Evolutionary conservation across 2,329 filamentous ascomycete genomes (phyloP).

Genomic region (Aurifilum marmelostoma): DNA sequence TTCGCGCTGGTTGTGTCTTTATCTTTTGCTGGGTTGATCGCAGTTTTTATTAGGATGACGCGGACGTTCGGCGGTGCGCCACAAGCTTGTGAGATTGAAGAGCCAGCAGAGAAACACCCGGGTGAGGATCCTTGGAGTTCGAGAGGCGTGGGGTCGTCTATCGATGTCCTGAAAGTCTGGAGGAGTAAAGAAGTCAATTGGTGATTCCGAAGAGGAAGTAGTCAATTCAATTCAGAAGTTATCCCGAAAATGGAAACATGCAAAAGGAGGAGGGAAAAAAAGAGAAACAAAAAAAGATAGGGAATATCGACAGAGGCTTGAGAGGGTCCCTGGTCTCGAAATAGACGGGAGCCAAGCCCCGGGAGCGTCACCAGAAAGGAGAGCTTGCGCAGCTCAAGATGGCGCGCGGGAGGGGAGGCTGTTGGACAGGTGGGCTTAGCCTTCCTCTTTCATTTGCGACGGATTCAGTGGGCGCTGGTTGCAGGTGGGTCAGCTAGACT

Average conservation of each 20-base stretch:
- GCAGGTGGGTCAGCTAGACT: background rate
- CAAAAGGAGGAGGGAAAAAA: too few relatives aligned
- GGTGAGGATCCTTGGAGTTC: background rate
- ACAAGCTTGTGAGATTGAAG: background rate
- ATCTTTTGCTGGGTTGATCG: background rate
- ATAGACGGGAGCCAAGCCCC: background rate
- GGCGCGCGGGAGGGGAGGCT: background rate
- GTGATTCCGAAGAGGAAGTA: background rate
- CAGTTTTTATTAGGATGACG: background rate
- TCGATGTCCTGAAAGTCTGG: background rate
- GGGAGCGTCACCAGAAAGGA: background rate
- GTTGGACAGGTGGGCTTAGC: background rate
- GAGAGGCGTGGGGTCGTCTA: background rate
- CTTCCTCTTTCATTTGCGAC: background rate
- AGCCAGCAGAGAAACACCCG: too few relatives aligned
- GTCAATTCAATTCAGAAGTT: too few relatives aligned
- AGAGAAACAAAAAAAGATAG: background rate
- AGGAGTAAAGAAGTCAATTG: background rate
- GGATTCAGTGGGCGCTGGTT: background rate
- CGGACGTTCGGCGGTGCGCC: background rate
- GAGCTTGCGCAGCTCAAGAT: constrained; percentile 5
- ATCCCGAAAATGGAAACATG: background rate
- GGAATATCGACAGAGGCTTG: background rate
- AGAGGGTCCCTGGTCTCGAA: background rate
- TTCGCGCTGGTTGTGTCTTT: background rate